Conservation (phyloP, 2,329 filamentous ascomycete species). For the Calonectria multiphialidica region DNA sequence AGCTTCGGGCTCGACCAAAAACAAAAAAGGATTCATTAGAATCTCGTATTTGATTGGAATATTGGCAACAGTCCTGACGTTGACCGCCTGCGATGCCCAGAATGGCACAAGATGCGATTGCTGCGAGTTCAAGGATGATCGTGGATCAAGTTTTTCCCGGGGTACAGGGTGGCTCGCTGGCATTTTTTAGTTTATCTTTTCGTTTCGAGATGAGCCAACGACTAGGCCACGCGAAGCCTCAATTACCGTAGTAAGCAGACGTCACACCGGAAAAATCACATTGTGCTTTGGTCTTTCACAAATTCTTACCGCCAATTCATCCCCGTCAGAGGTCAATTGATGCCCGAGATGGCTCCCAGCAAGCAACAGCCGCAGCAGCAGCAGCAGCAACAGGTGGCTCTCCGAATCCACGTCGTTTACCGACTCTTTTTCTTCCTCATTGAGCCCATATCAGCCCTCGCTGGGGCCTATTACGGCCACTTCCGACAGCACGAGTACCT, state of each 20-base stretch:
- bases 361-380: neutral
- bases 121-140: neutral
- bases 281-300: neutral
- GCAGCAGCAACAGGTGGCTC: slow-evolving; percentile 45
- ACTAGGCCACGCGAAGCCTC: neutral
- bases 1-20: neutral
- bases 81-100: neutral
- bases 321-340: slow-evolving; percentile 1
- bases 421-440: slow-evolving; percentile 81
- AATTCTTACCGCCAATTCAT: neutral
- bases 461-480: slow-evolving; percentile 65
- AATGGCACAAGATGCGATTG: neutral
- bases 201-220: neutral
- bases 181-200: slow-evolving; percentile 1
- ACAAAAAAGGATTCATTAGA: too few species aligned
- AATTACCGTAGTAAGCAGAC: neutral
- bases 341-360: slow-evolving; percentile 40
- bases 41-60: neutral
- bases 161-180: slow-evolving; percentile 23
- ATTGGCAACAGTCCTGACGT: neutral
- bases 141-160: slow-evolving; percentile 45
- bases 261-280: neutral
- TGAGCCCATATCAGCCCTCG: slow-evolving; percentile 70
- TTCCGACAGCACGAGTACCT: slow-evolving; percentile 70
- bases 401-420: slow-evolving; percentile 71